A percentile compares a stretch with the other conserved stretches of the same genome.
Evolutionary conservation across 2,329 filamentous ascomycete species (phyloP).

Genomic region (Elsinoe australis): DNA sequence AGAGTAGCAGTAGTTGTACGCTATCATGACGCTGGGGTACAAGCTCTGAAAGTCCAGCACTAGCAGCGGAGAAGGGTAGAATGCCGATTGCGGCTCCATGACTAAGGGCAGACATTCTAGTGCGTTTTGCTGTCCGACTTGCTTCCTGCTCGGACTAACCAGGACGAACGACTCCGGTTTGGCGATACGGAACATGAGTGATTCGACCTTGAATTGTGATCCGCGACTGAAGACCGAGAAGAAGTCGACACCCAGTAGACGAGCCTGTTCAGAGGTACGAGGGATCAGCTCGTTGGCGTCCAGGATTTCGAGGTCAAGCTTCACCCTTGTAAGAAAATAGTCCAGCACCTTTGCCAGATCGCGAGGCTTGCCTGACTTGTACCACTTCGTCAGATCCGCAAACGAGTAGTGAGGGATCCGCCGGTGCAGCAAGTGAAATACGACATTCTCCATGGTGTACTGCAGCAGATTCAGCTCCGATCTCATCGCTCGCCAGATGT

Average conservation of each 20-base stretch:
- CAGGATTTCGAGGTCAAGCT: slow-evolving; percentile 81
- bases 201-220: slow-evolving; percentile 98
- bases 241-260: slow-evolving; percentile 89
- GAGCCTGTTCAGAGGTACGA: slow-evolving; percentile 87
- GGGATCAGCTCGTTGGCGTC: slow-evolving; percentile 83
- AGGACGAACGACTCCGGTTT: slow-evolving; percentile 93
- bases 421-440: slow-evolving; percentile 79
- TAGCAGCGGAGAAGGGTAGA: slow-evolving; percentile 81
- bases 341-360: slow-evolving; percentile 68
- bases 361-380: slow-evolving; percentile 57
- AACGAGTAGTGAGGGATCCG: slow-evolving; percentile 83
- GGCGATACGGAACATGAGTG: slow-evolving; percentile 95
- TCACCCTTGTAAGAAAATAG: slow-evolving; percentile 68
- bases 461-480: slow-evolving; percentile 85
- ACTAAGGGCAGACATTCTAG: slow-evolving; percentile 89
- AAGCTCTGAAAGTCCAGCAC: slow-evolving; percentile 94
- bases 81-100: slow-evolving; percentile 93
- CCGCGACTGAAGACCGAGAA: slow-evolving; percentile 92
- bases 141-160: slow-evolving; percentile 80
- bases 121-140: slow-evolving; percentile 89
- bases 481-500: slow-evolving; percentile 93
- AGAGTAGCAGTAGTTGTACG: slow-evolving; percentile 98
- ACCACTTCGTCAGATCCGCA: slow-evolving; percentile 74
- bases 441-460: slow-evolving; percentile 94
- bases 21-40: slow-evolving; percentile 97